Conservation (phyloP, 805 yeast species). For the Candida silvatica region DNA sequence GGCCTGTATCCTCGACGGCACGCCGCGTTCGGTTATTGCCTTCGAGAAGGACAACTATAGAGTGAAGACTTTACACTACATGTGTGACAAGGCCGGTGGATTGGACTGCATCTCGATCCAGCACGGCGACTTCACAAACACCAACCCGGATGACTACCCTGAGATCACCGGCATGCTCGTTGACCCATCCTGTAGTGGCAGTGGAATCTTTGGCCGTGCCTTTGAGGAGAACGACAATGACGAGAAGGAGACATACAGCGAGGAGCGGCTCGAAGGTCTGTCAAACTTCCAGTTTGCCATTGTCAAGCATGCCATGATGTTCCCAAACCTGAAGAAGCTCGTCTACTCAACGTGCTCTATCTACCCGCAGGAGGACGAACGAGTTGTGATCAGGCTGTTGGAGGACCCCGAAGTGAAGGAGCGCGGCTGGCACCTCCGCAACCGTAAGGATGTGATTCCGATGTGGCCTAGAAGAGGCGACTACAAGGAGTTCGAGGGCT, state of each 20-base stretch:
- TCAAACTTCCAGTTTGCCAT: conserved; percentile 84
- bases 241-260: conserved; percentile 27
- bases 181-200: conserved; percentile 97
- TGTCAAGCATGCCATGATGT: conserved; percentile 78
- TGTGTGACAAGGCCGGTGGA: conserved; percentile 77
- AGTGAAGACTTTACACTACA: conserved; percentile 57
- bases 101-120: conserved; percentile 30
- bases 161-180: conserved; percentile 76
- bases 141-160: conserved; percentile 48
- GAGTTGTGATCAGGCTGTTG: conserved; percentile 76
- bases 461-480: conserved; percentile 83
- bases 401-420: conserved; percentile 53
- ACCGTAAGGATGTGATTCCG: conserved; percentile 61
- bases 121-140: conserved; percentile 53
- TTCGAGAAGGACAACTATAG: conserved; percentile 81
- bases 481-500: conserved; percentile 53
- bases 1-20: conserved; percentile 50
- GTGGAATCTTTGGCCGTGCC: conserved; percentile 93
- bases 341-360: conserved; percentile 95
- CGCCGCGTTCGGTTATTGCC: conserved; percentile 52
- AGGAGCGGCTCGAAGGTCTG: conserved; percentile 60
- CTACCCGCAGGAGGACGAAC: conserved; percentile 89
- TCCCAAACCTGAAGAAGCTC: conserved; percentile 68
- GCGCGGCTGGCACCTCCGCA: conserved; percentile 68
- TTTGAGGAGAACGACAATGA: conserved; percentile 34